Percentiles rank a stretch among this genome's conserved stretches.
These are phyloP conservation scores for Borealophlyctis nickersoniae DNA, from an alignment of 192 early-diverging fungal genomes.

Conservation along the genomic window DNA sequence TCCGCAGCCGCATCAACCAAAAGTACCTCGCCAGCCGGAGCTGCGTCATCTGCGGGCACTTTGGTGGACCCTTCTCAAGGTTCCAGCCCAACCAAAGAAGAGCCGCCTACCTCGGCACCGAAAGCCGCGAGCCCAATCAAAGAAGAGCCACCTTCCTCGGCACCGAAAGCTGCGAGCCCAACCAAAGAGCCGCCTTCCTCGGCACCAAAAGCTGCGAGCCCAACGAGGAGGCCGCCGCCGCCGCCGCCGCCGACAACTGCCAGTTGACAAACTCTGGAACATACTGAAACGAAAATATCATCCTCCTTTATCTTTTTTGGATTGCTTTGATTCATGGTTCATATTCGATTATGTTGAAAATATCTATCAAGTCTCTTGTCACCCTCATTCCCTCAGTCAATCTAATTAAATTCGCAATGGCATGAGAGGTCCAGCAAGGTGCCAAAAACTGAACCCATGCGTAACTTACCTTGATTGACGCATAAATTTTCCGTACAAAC, in stretches of 20 bases:
- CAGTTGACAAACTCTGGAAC: too few species aligned
- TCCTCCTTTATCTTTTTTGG: constrained; percentile 7
- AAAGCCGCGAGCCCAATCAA: too few species aligned
- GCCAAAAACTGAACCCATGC: background rate
- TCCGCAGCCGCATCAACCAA: background rate
- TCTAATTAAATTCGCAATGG: background rate
- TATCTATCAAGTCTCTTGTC: background rate
- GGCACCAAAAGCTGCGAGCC: too few species aligned
- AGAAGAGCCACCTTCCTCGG: too few species aligned
- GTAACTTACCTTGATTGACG: constrained; percentile 69
- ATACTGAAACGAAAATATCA: too few species aligned
- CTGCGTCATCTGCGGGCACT: constrained; percentile 10
- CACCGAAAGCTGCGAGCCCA: too few species aligned
- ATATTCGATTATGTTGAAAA: background rate
- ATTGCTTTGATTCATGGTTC: constrained; percentile 6
- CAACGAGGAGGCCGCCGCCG: too few species aligned
- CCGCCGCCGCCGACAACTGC: too few species aligned
- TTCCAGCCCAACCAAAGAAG: too few species aligned
- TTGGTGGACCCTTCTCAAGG: background rate
- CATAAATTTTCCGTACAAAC: constrained; percentile 74
- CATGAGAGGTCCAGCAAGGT: background rate
- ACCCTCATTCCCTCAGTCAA: background rate
- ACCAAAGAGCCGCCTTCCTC: too few species aligned
- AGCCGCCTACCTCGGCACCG: too few species aligned
- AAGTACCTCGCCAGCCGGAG: background rate